A percentile compares a stretch with the other conserved stretches of the same genome.
Evolutionary conservation across 2,329 filamentous ascomycete species (phyloP).

Genomic region (Pseudogymnoascus sp.): DNA sequence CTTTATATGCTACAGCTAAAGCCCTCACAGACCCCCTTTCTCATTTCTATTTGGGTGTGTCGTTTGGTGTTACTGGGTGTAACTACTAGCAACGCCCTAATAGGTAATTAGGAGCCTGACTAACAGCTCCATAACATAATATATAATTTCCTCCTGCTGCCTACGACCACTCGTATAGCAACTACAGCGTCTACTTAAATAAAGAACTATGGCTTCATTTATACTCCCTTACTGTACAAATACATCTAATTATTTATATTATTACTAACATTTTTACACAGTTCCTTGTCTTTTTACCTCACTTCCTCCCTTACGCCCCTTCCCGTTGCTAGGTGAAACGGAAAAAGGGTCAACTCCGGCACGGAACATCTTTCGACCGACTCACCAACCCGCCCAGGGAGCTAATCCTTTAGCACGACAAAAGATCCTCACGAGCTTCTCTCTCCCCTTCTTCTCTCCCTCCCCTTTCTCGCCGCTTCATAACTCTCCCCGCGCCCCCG

Average conservation of each 20-base stretch:
- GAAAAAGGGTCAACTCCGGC: neutral
- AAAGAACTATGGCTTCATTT: neutral
- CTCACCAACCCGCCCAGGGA: neutral
- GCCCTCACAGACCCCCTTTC: neutral
- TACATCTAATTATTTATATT: neutral
- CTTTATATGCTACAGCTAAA: neutral
- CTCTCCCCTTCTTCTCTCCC: neutral
- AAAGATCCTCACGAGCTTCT: slow-evolving; percentile 1
- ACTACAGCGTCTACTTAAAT: neutral
- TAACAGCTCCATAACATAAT: neutral
- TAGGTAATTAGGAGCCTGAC: neutral
- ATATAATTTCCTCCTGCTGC: neutral
- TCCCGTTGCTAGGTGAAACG: neutral
- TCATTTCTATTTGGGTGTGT: neutral
- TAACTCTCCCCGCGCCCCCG: neutral
- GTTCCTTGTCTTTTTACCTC: neutral
- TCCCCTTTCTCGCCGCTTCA: neutral
- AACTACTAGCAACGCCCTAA: slow-evolving; percentile 1
- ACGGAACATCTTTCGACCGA: neutral
- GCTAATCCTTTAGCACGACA: neutral
- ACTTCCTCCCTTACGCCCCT: neutral
- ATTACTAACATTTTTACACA: neutral
- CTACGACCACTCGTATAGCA: neutral
- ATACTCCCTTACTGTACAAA: neutral
- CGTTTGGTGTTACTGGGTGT: neutral